A percentile compares a stretch with the other conserved stretches of the same genome.
phyloP scores from a whole-genome alignment of 2,329 filamentous ascomycete genomes.

The Whalleya microplaca region DNA sequence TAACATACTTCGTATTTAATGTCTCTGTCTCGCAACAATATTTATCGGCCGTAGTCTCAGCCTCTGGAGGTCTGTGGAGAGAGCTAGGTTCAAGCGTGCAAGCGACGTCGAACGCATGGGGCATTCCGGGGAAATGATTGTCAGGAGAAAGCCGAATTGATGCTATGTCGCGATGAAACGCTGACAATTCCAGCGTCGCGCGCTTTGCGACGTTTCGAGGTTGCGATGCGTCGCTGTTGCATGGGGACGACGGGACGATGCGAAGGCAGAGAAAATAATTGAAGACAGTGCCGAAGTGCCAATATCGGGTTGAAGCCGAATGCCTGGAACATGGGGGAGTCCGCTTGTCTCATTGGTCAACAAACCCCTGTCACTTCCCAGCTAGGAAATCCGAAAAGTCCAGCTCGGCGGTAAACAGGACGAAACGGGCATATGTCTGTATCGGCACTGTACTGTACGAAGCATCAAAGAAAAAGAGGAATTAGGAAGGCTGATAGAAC shows the following conservation, averaged over 20 bases:
- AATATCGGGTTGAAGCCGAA: not conserved
- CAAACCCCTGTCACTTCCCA: conserved; percentile 10
- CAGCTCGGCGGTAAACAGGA: not conserved
- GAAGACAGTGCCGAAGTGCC: not conserved
- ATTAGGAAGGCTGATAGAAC: not conserved
- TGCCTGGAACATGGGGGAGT: conserved; percentile 13
- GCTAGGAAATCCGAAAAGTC: conserved; percentile 16
- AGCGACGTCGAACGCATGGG: not conserved
- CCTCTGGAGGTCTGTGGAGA: not conserved
- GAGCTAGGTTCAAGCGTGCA: no score
- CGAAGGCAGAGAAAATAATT: not conserved
- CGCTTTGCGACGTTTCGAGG: not conserved
- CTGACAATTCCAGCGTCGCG: not conserved
- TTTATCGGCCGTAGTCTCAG: not conserved
- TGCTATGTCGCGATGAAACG: not conserved
- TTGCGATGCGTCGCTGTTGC: not conserved
- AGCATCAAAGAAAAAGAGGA: not conserved
- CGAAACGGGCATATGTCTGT: not conserved
- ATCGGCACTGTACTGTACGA: not conserved
- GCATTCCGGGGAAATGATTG: not conserved
- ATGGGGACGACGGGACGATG: not conserved
- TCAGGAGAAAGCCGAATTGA: not conserved
- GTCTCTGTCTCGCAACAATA: not conserved
- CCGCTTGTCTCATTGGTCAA: conserved; percentile 14
- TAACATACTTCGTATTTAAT: no score